Evolutionary conservation across 345 rosid genomes (phyloP), one percentile per base, ranked within the genome.

Genomic region (Hibiscus syriacus): DNA sequence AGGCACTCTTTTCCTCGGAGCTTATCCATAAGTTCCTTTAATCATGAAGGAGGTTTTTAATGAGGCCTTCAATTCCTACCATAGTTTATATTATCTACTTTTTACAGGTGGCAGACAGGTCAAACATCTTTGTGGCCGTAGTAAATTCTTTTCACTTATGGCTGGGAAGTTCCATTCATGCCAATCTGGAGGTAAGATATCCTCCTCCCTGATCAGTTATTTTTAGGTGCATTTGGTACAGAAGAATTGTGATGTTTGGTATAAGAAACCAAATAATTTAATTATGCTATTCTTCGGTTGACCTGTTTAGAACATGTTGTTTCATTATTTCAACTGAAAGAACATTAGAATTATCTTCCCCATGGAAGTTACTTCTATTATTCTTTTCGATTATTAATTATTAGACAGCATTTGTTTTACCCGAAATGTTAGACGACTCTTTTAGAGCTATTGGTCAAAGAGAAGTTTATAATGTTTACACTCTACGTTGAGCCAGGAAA

Each of bases 161-260:
- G 64, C 87, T 23, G 60, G 80, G 61, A 71, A 69, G 56, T 61
- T 61, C 17, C 64, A 53, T 56, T 72, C 77, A 54, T 75, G 83
- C 68, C 77, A 83, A 78, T 66, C 64, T 67, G 66, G 73, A 54
- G 85, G 84, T 81, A n/a, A n/a, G n/a, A 26, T 30, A 59, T n/a
- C n/a, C n/a, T 64, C 43, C 34, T 26, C 6, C 16, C 0, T 57
- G 14, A 10, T 66, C 62, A 2, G 5, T 45, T n/a, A 66, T 27
- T 11, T 2, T 56, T 66, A 2, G 16, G 64, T 27, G 25, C 23
- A 30, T n/a, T n/a, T 30, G 11, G 23, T n/a, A 54, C 32, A 26
- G 7, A 53, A n/a, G n/a, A 25, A 25, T 16, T 26, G 2, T 55
- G 19, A 25, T 55, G 60, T 10, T 16, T 13, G 2, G 20, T 8